Evolutionary conservation across 108 stramenopile genomes (phyloP).

Genomic region (Nitzschia sp.): DNA sequence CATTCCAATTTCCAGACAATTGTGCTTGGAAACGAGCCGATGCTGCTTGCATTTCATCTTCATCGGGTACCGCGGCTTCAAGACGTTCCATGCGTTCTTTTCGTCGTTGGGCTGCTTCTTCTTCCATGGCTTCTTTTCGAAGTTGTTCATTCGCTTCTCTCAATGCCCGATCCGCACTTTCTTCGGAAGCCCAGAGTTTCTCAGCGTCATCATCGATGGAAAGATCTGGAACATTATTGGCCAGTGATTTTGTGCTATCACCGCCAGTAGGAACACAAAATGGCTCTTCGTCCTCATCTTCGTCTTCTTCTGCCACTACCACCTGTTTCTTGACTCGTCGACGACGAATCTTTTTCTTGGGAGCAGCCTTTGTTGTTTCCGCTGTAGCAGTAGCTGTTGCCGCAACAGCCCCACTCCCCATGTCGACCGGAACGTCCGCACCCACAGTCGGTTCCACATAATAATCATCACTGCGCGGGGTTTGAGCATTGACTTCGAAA

Average conservation of each 20-base stretch:
- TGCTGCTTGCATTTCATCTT: slow-evolving; percentile 32
- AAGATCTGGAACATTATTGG: slow-evolving; percentile 32
- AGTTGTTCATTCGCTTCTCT: slow-evolving; percentile 21
- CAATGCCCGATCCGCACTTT: slow-evolving; percentile 7
- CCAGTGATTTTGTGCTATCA: background rate
- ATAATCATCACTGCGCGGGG: too few relatives aligned
- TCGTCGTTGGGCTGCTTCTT: slow-evolving; percentile 44
- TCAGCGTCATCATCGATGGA: slow-evolving; percentile 30
- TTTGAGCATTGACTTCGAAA: slow-evolving; percentile 39
- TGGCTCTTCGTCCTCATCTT: slow-evolving; percentile 26
- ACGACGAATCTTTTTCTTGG: slow-evolving; percentile 29
- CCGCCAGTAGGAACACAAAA: slow-evolving; percentile 4
- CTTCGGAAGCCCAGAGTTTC: background rate
- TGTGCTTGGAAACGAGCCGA: slow-evolving; percentile 70
- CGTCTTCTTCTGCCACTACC: slow-evolving; percentile 25
- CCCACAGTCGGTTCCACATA: background rate
- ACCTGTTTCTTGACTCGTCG: slow-evolving; percentile 31
- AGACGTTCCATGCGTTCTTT: slow-evolving; percentile 58
- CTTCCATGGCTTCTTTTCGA: slow-evolving; percentile 6
- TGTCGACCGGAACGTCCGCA: background rate
- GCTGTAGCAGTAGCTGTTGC: slow-evolving; percentile 25
- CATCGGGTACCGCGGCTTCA: background rate
- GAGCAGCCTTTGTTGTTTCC: slow-evolving; percentile 9
- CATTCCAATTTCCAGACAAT: slow-evolving; percentile 78
- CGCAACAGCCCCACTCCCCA: slow-evolving; percentile 5